Conservation (phyloP, 176 grass and related monocot species). For the Triticum dicoccoides region DNA sequence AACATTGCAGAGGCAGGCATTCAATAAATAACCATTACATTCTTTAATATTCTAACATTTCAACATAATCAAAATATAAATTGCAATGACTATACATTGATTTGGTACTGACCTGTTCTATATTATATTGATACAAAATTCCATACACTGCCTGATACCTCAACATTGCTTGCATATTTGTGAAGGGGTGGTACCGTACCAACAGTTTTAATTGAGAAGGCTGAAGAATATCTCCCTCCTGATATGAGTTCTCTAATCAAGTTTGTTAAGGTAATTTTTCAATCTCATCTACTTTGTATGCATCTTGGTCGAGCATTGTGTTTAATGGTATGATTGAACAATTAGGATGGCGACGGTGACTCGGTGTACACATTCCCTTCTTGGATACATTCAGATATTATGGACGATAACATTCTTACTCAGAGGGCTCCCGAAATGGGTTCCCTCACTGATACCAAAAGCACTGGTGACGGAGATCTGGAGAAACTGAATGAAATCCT, state of each 20-base stretch:
- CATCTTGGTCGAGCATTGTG: neutral
- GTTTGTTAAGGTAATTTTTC: constrained; percentile 63
- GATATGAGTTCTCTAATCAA: constrained; percentile 54
- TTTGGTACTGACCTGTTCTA: constrained; percentile 1
- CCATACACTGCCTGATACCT: neutral
- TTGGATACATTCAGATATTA: constrained; percentile 98
- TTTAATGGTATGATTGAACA: constrained; percentile 32
- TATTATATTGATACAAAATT: neutral
- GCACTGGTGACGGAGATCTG: constrained; percentile 19
- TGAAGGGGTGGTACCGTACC: constrained; percentile 76
- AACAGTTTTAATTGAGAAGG: constrained; percentile 66
- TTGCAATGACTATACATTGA: neutral
- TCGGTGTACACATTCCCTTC: constrained; percentile 48
- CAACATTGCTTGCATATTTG: constrained; percentile 15
- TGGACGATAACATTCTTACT: constrained; percentile 97
- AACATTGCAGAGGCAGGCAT: constrained; percentile 1
- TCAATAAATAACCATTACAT: neutral
- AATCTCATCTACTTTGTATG: constrained; percentile 17
- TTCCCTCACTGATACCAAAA: constrained; percentile 34
- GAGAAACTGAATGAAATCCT: constrained; percentile 64
- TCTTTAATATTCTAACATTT: constrained; percentile 16
- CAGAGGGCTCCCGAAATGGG: constrained; percentile 26
- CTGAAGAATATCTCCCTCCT: constrained; percentile 76
- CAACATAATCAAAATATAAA: neutral
- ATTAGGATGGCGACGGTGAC: constrained; percentile 56